A percentile compares a stretch with the other conserved stretches of the same genome.
Conservation (phyloP, 768 basidiomycete genomes). For the Xanthoconium purpureum region DNA sequence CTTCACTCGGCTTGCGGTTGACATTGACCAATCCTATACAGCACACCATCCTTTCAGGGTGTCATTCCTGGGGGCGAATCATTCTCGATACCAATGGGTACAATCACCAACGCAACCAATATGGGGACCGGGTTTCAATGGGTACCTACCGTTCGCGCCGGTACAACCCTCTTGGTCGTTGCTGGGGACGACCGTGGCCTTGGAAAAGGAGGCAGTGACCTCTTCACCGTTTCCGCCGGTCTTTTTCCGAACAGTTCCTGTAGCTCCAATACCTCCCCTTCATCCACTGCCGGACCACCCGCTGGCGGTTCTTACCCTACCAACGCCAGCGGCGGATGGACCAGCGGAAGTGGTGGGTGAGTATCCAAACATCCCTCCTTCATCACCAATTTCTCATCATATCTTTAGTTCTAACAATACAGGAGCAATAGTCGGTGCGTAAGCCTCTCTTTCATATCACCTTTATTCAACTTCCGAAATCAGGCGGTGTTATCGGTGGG, state of each 20-base stretch:
- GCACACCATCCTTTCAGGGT: constrained; percentile 61
- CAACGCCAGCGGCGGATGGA: constrained; percentile 38
- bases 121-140: constrained; percentile 68
- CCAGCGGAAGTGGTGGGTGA: constrained; percentile 25
- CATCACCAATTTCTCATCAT: not conserved
- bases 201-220: constrained; percentile 64
- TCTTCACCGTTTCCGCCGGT: constrained; percentile 54
- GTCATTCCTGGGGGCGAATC: constrained; percentile 80
- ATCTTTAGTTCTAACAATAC: constrained; percentile 35
- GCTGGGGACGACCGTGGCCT: constrained; percentile 65
- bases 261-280: constrained; percentile 58
- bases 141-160: constrained; percentile 60
- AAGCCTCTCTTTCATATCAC: not conserved
- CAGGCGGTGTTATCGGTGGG: constrained; percentile 57
- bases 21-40: constrained; percentile 22
- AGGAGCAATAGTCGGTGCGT: constrained; percentile 51
- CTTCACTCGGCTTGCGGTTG: not conserved
- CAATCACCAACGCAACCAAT: constrained; percentile 39
- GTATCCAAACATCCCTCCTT: constrained; percentile 7
- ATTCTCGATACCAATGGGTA: constrained; percentile 55
- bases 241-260: constrained; percentile 51
- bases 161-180: constrained; percentile 63
- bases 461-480: constrained; percentile 5
- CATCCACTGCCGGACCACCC: constrained; percentile 72
- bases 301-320: constrained; percentile 75